Percentiles rank a stretch among this genome's conserved stretches.
These are phyloP conservation scores for Flaveria robusta DNA, from an alignment of 129 eudicot genomes.

Conservation along the genomic window DNA sequence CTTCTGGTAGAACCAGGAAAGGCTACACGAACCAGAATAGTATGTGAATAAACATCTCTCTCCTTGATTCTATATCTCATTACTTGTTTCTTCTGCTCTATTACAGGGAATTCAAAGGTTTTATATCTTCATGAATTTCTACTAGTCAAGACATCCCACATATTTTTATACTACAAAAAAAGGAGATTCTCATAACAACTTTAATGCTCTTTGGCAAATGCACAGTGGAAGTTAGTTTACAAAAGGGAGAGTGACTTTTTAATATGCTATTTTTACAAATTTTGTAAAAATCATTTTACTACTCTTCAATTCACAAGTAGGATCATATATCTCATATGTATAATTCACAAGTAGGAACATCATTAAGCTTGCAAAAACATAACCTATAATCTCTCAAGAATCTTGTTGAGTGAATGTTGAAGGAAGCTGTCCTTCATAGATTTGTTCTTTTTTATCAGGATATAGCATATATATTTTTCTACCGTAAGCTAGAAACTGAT, in stretches of 20 bases:
- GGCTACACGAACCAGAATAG: constrained; percentile 73
- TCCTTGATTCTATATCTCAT: background rate
- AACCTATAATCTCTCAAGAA: background rate
- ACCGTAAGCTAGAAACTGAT: constrained; percentile 13
- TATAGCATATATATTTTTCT: background rate
- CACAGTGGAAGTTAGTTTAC: constrained; percentile 7
- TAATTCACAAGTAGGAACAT: background rate
- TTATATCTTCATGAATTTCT: background rate
- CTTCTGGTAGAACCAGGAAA: constrained; percentile 75
- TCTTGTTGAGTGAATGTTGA: background rate
- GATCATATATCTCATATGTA: background rate
- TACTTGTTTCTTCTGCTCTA: background rate
- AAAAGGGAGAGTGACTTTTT: background rate
- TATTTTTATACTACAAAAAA: background rate
- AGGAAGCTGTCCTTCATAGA: background rate
- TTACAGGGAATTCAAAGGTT: background rate
- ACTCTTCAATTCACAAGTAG: background rate
- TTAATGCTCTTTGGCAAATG: background rate
- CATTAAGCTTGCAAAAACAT: background rate
- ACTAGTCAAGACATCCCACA: background rate
- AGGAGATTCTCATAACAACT: background rate
- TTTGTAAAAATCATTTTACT: background rate
- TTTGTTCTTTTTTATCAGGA: background rate
- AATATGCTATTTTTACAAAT: background rate
- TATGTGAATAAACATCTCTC: constrained; percentile 37